phyloP scores from a whole-genome alignment of 1,284 basidiomycete species.

The Apiotrichum porosum region DNA sequence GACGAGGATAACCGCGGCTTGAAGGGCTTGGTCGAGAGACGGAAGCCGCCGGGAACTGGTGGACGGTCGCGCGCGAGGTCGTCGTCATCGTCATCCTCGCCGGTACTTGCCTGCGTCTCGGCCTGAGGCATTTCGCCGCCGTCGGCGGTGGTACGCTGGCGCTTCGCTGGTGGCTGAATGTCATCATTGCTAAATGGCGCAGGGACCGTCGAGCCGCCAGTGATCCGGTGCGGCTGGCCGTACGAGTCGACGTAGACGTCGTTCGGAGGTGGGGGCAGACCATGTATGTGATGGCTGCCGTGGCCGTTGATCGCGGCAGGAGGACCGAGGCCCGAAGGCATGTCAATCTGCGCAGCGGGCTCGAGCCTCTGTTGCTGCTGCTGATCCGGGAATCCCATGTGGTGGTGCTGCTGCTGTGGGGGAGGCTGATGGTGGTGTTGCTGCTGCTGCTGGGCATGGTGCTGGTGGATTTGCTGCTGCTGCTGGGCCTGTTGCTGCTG shows the following conservation, averaged over 20 bases:
- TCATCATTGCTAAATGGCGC: neutral
- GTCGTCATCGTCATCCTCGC: conserved; percentile 31
- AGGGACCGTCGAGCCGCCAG: conserved; percentile 3
- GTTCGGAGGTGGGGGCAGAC: conserved; percentile 26
- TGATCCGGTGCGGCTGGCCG: conserved; percentile 34
- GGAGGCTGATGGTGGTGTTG: neutral
- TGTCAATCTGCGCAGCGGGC: conserved; percentile 6
- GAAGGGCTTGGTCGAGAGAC: conserved; percentile 65
- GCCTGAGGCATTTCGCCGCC: conserved; percentile 1
- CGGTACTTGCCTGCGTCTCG: conserved; percentile 18
- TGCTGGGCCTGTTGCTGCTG: neutral
- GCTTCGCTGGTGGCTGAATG: conserved; percentile 32
- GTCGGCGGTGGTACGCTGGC: conserved; percentile 1
- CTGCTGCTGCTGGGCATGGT: neutral
- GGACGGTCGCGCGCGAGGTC: conserved; percentile 30
- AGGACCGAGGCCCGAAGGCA: conserved; percentile 22
- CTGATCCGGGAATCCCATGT: neutral
- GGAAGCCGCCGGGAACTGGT: conserved; percentile 50
- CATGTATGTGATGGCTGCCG: conserved; percentile 14
- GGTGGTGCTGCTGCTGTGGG: conserved; percentile 1
- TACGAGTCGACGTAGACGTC: conserved; percentile 44
- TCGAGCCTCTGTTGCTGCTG: conserved; percentile 3
- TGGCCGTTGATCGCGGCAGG: conserved; percentile 37
- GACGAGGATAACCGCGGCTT: conserved; percentile 53
- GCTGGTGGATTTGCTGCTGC: conserved; percentile 2